Evolutionary conservation across 192 early-diverging fungal genomes (phyloP).

Genomic region (Linnemannia elongata): DNA sequence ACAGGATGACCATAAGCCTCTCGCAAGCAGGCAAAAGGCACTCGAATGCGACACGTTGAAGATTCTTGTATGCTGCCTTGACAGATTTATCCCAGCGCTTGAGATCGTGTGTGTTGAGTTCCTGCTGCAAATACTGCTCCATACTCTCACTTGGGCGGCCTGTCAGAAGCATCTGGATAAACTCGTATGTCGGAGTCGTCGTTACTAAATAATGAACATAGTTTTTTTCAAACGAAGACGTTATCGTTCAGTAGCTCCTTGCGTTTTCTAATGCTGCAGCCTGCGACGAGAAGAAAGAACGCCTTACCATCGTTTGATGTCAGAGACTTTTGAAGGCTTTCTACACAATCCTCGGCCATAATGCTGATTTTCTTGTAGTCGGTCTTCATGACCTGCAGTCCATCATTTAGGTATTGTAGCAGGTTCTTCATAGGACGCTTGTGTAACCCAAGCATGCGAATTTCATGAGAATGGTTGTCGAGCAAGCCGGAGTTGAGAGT

Average conservation of each 20-base stretch:
- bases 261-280: too few relatives aligned
- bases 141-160: slow-evolving; percentile 27
- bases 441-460: slow-evolving; percentile 25
- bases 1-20: slow-evolving; percentile 29
- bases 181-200: slow-evolving; percentile 29
- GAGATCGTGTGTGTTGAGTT: slow-evolving; percentile 34
- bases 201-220: slow-evolving; percentile 12
- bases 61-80: slow-evolving; percentile 29
- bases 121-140: slow-evolving; percentile 35
- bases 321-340: slow-evolving; percentile 20
- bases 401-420: slow-evolving; percentile 30
- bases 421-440: slow-evolving; percentile 19
- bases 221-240: not conserved
- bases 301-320: slow-evolving; percentile 28
- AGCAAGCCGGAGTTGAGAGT: slow-evolving; percentile 17
- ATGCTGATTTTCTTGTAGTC: slow-evolving; percentile 31
- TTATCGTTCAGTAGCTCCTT: not conserved
- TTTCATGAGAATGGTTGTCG: slow-evolving; percentile 22
- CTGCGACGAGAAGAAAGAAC: not conserved
- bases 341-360: slow-evolving; percentile 24
- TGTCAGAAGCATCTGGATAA: slow-evolving; percentile 38
- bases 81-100: slow-evolving; percentile 39
- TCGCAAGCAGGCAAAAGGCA: slow-evolving; percentile 43
- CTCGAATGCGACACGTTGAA: slow-evolving; percentile 46
- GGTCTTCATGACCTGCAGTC: slow-evolving; percentile 23